Evolutionary conservation across 2,329 filamentous ascomycete genomes (phyloP), one percentile per base, ranked within the genome.

Genomic region (Pseudogymnoascus sp.): DNA sequence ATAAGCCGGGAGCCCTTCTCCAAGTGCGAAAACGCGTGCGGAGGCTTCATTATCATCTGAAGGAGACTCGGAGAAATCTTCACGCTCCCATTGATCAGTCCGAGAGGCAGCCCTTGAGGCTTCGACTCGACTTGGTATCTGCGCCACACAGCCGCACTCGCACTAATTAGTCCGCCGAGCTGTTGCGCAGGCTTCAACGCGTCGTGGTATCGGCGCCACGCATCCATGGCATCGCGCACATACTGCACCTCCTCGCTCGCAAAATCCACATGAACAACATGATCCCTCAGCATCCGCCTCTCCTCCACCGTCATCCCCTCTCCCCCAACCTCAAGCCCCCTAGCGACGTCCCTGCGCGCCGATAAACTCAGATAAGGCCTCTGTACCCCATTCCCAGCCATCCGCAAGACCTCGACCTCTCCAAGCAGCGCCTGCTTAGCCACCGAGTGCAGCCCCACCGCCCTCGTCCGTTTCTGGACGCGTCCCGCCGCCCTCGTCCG

Each of bases 21-120:
- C n/a, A 52, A 45, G 11, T 19, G 67, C 38, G 33, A 70, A 68
- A 23, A 64, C 52, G 16, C 33, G n/a, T 23, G 68, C 63, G n/a
- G 64, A 62, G 49, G 29, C 26, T 45, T 45, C 21, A 59, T 12
- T 12, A 45, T 59, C 14, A 61, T 39, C 10, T 39, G 14, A 35
- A 61, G 31, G 4, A 35, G 14, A 14, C 29, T 35, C 2, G 37
- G 31, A 16, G 33, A 43, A 8, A 45, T 14, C 16, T n/a, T 41
- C 16, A 61, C 23, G 3, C 38, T 39, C 31, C 29, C 19, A 49
- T 16, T 29, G 7, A 33, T 26, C 6, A 39, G 26, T 14, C 19
- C 19, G 7, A 12, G 12, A 7, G 23, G 26, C 14, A 59, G 21
- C 12, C 6, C n/a, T 19, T 4, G 8, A 4, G 35, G 8, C 6